Evolutionary conservation across 306 rosid species (phyloP).

Genomic region (Sicyos baderoa): DNA sequence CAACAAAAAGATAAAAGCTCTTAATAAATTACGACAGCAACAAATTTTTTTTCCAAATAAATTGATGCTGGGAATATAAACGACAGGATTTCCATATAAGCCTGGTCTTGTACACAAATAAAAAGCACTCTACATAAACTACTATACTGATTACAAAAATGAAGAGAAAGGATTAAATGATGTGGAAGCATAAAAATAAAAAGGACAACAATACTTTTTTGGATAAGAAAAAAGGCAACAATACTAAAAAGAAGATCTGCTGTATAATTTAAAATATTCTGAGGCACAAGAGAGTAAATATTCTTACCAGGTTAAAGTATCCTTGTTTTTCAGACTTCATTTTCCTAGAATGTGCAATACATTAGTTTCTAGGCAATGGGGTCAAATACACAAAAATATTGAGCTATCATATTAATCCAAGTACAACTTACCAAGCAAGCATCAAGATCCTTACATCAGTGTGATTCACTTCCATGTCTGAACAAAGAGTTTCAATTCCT

Average conservation of each 20-base stretch:
- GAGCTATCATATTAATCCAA: constrained; percentile 19
- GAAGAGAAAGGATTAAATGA: not conserved
- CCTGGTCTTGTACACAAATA: not conserved
- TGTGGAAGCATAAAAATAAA: not conserved
- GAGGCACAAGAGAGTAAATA: not conserved
- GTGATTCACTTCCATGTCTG: constrained; percentile 82
- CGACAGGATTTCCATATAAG: not conserved
- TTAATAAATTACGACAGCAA: not conserved
- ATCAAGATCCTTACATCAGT: constrained; percentile 94
- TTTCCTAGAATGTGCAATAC: constrained; percentile 62
- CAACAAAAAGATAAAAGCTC: not conserved
- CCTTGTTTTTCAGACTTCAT: constrained; percentile 95
- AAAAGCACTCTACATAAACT: not conserved
- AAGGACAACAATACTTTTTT: not conserved
- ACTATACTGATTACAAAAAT: not conserved
- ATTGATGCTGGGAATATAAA: not conserved
- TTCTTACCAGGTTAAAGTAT: constrained; percentile 78
- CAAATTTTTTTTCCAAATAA: not conserved
- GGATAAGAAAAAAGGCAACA: not conserved
- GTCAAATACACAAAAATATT: constrained; percentile 21
- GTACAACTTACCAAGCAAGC: constrained; percentile 84
- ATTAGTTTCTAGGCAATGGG: constrained; percentile 31
- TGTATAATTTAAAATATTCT: not conserved
- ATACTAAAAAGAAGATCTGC: not conserved
- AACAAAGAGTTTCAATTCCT: constrained; percentile 90